Evolutionary conservation across 768 basidiomycete species (phyloP), one percentile per base, ranked within the genome.

Genomic region (Lactarius indigo): DNA sequence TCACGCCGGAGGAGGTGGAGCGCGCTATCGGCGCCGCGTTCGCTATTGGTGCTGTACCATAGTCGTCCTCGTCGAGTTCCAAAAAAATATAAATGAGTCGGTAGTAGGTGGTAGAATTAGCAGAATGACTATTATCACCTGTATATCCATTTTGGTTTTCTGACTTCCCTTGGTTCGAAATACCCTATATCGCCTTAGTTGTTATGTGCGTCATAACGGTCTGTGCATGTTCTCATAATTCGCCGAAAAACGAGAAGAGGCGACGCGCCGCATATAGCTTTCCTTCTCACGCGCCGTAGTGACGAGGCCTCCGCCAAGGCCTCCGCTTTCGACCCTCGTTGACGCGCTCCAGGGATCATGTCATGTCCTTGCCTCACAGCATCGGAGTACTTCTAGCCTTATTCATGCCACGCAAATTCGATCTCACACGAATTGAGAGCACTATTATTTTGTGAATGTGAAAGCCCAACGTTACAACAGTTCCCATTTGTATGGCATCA

Each of bases 1-100:
- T 66, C 6, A 33, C 66, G 1, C 66, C 57, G 31, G 66, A 63
- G 39, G 66, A 63, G 52, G 52, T 67, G 57, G 50, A 37, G 33
- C 62, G 66, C 15, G 66, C 66, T 57, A 67, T 67, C 18, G 41
- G 66, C 8, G 62, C 30, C 0, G 66, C 66, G 17, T 47, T 67
- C 28, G 58, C 61, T 26, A 61, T 37, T 31, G 57, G 57, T 1
- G 10, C 7, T 23, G 50, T 17, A 15, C 15, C 17, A 5, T 41
- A 17, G 39, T 17, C 5, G 39, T 41, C 39, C 5, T 17, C 39
- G 17, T 18, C 39, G 39, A 15, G 17, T 3, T 41, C 17, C 39
- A 41, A 17, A 50, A 10, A 26, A 13, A n/a, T n/a, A n/a, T n/a
- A n/a, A 50, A 50, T 2, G 39, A 41, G 17, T 39, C 37, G 13